A percentile compares a stretch with the other conserved stretches of the same genome.
Evolutionary conservation across 352 stramenopile species (phyloP).

Genomic region (Phytophthora vignae): DNA sequence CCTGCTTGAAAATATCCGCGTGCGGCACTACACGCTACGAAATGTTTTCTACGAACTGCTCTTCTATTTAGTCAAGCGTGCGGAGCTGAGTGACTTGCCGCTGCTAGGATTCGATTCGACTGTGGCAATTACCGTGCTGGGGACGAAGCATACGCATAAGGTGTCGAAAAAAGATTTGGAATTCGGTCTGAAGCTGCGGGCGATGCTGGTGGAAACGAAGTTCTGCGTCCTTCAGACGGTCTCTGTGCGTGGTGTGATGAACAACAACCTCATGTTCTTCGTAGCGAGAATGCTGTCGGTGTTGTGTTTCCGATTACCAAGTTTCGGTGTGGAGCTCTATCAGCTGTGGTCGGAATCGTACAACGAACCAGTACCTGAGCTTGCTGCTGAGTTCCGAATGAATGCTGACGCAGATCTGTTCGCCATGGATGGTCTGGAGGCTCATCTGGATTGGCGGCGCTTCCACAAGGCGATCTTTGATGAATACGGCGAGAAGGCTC

Average conservation of each 20-base stretch:
- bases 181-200: constrained; percentile 85
- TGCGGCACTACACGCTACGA: constrained; percentile 89
- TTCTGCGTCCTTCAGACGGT: constrained; percentile 90
- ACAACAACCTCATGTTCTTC: constrained; percentile 94
- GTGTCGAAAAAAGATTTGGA: constrained; percentile 84
- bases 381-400: constrained; percentile 82
- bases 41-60: constrained; percentile 92
- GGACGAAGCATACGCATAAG: constrained; percentile 81
- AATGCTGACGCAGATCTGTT: constrained; percentile 88
- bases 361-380: constrained; percentile 74
- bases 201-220: constrained; percentile 91
- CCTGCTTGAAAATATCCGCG: constrained; percentile 89
- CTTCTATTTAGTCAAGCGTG: constrained; percentile 91
- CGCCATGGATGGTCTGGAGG: constrained; percentile 89
- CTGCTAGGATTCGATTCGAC: constrained; percentile 87
- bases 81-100: constrained; percentile 85
- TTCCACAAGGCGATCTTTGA: constrained; percentile 92
- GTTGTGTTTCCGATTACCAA: constrained; percentile 86
- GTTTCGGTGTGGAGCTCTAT: constrained; percentile 89
- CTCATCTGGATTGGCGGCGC: constrained; percentile 88
- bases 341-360: constrained; percentile 91
- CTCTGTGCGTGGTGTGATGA: constrained; percentile 90
- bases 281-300: constrained; percentile 89
- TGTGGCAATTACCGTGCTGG: constrained; percentile 60
- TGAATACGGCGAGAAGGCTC: constrained; percentile 85